phyloP scores from a whole-genome alignment of 163 green algal species.

The Scenedesmus sp. region DNA sequence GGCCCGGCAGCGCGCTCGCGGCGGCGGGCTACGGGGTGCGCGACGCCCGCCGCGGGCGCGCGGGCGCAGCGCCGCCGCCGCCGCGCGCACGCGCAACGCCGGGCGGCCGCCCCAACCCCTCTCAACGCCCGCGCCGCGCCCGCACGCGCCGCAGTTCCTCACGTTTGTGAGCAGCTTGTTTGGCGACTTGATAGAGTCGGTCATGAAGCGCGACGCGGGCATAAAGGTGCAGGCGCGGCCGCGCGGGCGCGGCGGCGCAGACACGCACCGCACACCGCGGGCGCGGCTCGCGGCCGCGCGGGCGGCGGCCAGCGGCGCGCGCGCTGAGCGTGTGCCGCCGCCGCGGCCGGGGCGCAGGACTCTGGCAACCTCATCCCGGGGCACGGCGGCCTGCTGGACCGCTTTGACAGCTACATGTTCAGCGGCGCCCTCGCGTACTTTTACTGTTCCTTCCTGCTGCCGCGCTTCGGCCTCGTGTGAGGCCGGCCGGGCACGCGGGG shows the following conservation, averaged over 20 bases:
- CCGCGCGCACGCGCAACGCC: no score
- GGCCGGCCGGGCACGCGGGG: no score
- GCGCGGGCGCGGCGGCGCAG: neutral
- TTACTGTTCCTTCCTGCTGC: slow-evolving; percentile 39
- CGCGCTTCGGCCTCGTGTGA: slow-evolving; percentile 35
- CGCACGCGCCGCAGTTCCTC: slow-evolving; percentile 55
- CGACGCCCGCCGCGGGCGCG: no score
- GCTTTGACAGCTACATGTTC: slow-evolving; percentile 99
- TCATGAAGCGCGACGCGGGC: slow-evolving; percentile 98
- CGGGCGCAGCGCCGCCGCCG: no score
- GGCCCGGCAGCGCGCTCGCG: slow-evolving; percentile 67
- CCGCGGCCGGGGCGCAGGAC: slow-evolving; percentile 71
- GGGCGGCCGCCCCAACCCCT: no score
- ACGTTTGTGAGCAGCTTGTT: slow-evolving; percentile 93
- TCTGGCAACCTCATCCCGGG: slow-evolving; percentile 95
- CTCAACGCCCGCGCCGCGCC: no score
- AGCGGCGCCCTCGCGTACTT: slow-evolving; percentile 89
- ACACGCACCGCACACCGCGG: no score
- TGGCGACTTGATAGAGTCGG: slow-evolving; percentile 97
- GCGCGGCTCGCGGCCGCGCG: neutral
- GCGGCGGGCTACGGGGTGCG: slow-evolving; percentile 64
- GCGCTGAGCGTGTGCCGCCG: no score
- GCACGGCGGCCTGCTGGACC: slow-evolving; percentile 97
- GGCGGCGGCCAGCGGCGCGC: no score
- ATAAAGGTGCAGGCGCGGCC: slow-evolving; percentile 72